A percentile compares a stretch with the other conserved stretches of the same genome.
Conservation (phyloP, 495 filamentous ascomycete species). For the Letharia columbiana region DNA sequence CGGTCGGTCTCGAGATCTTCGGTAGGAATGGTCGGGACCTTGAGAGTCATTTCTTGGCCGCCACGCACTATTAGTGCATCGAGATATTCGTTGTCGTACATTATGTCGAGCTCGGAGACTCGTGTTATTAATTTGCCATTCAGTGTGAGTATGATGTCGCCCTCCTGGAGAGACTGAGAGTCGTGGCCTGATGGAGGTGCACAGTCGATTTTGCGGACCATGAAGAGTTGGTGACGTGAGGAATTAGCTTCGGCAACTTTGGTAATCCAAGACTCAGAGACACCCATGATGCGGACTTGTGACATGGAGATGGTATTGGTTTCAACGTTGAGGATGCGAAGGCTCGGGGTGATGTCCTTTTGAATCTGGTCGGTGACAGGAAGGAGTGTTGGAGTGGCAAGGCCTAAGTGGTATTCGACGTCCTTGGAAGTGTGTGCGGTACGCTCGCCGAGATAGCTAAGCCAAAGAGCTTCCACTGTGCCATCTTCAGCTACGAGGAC, state of each 20-base stretch:
- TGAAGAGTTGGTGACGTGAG: slow-evolving; percentile 91
- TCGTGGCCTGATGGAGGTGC: slow-evolving; percentile 42
- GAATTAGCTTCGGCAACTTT: slow-evolving; percentile 79
- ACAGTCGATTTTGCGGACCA: slow-evolving; percentile 89
- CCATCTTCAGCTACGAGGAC: slow-evolving; percentile 85
- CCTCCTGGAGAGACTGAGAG: slow-evolving; percentile 60
- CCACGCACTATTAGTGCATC: slow-evolving; percentile 83
- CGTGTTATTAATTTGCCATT: slow-evolving; percentile 89
- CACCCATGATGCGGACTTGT: slow-evolving; percentile 96
- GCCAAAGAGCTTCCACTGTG: slow-evolving; percentile 87
- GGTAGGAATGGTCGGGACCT: slow-evolving; percentile 78
- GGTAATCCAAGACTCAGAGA: slow-evolving; percentile 89
- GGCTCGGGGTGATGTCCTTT: slow-evolving; percentile 62
- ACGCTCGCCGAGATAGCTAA: slow-evolving; percentile 92
- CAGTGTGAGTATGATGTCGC: slow-evolving; percentile 85
- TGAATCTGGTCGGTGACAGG: slow-evolving; percentile 80
- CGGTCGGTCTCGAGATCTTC: slow-evolving; percentile 86
- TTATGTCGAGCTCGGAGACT: slow-evolving; percentile 85
- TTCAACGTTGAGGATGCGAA: slow-evolving; percentile 88
- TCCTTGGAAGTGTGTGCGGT: slow-evolving; percentile 70
- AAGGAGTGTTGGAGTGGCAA: slow-evolving; percentile 79
- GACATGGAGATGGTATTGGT: slow-evolving; percentile 94
- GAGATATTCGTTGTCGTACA: slow-evolving; percentile 83
- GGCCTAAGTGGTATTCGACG: slow-evolving; percentile 92
- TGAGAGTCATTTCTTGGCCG: slow-evolving; percentile 65